phyloP scores from a whole-genome alignment of 2,329 filamentous ascomycete genomes.

The Paramyrothecium roridum region DNA sequence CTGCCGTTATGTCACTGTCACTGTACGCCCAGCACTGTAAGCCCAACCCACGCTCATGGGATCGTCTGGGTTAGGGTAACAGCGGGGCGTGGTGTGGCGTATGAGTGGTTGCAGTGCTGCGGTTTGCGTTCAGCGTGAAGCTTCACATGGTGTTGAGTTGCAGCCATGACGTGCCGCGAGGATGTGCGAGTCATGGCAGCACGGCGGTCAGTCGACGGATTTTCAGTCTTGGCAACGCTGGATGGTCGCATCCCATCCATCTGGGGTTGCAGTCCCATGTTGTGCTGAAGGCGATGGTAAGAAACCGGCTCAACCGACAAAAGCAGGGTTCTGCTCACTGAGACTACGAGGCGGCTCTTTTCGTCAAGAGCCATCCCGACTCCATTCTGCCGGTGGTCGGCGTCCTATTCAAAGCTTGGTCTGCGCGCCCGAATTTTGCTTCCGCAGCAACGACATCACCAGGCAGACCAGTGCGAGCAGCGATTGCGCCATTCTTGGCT shows the following conservation, averaged over 20 bases:
- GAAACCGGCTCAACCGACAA: too few relatives aligned
- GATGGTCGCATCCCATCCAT: not conserved
- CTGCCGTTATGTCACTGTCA: too few relatives aligned
- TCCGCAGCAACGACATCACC: not conserved
- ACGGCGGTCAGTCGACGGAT: not conserved
- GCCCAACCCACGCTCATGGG: not conserved
- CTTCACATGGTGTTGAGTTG: not conserved
- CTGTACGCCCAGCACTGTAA: too few relatives aligned
- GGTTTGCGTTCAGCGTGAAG: not conserved
- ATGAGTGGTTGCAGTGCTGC: not conserved
- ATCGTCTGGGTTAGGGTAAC: not conserved
- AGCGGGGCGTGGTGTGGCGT: not conserved
- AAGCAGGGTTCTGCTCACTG: too few relatives aligned
- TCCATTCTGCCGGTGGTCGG: too few relatives aligned
- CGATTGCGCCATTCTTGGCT: not conserved
- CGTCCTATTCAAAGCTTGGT: too few relatives aligned
- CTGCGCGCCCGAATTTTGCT: not conserved
- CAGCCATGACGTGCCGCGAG: not conserved
- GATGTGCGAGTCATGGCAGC: not conserved
- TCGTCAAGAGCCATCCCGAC: too few relatives aligned
- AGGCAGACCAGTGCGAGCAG: not conserved
- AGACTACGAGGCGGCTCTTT: too few relatives aligned
- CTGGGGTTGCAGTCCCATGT: too few relatives aligned
- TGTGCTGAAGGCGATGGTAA: too few relatives aligned
- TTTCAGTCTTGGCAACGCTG: not conserved